phyloP scores from a whole-genome alignment of 2,329 filamentous ascomycete genomes.

The Coniochaeta prunicola region DNA sequence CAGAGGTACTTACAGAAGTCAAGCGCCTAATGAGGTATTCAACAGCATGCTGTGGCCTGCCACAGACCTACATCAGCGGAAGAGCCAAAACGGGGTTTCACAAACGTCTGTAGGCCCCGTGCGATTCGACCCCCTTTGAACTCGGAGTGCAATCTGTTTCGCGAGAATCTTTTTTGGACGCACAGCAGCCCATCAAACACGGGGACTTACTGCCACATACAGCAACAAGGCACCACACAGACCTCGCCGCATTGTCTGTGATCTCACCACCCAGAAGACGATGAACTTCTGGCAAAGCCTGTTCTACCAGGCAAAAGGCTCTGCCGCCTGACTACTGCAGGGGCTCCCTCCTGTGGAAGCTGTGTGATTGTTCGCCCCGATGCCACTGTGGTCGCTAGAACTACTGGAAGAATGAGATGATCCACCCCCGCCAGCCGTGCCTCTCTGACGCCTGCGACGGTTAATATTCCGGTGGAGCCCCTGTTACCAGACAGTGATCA shows the following conservation, averaged over 20 bases:
- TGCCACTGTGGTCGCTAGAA: neutral
- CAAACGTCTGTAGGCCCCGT: neutral
- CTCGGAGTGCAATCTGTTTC: neutral
- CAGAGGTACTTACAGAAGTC: neutral
- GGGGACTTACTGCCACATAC: neutral
- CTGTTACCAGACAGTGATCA: neutral
- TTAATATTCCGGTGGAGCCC: neutral
- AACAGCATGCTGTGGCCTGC: neutral
- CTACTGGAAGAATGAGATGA: neutral
- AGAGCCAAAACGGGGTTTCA: neutral
- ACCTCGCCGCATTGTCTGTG: neutral
- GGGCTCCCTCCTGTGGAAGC: neutral
- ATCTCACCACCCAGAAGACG: neutral
- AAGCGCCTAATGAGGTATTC: neutral
- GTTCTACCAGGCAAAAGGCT: neutral
- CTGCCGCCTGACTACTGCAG: neutral
- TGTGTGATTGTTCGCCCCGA: neutral
- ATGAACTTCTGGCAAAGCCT: neutral
- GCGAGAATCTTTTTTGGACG: neutral
- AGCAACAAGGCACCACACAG: neutral
- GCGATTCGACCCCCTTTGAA: neutral
- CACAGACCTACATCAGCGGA: neutral
- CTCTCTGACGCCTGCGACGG: neutral
- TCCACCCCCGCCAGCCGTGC: neutral
- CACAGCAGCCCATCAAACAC: constrained; percentile 1